Evolutionary conservation across 2,329 filamentous ascomycete genomes (phyloP).

Genomic region (Xylariales sp.): DNA sequence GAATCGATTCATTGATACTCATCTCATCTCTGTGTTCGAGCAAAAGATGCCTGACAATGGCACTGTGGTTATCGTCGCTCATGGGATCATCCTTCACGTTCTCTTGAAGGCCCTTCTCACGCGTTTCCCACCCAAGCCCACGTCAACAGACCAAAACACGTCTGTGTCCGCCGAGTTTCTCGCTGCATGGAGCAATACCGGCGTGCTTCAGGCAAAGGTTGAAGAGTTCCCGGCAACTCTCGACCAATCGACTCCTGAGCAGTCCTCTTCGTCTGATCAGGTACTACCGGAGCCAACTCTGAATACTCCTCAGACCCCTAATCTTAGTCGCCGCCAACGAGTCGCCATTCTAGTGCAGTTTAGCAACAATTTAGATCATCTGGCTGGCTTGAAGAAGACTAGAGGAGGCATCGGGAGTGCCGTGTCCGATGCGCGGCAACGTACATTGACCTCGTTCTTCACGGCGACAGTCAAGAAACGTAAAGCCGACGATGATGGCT

Average conservation of each 20-base stretch:
- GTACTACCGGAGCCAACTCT: background rate
- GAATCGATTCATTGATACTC: conserved; percentile 59
- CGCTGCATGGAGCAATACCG: conserved; percentile 49
- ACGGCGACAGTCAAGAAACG: conserved; percentile 41
- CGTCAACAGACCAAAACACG: conserved; percentile 14
- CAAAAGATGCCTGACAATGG: conserved; percentile 23
- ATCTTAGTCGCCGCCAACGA: conserved; percentile 13
- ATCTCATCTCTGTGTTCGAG: conserved; percentile 55
- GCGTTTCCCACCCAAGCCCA: conserved; percentile 38
- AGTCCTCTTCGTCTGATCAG: background rate
- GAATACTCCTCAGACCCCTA: background rate
- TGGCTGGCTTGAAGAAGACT: conserved; percentile 71
- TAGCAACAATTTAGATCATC: conserved; percentile 68
- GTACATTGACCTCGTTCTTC: conserved; percentile 74
- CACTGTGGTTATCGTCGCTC: conserved; percentile 67
- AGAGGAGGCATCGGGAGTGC: conserved; percentile 78
- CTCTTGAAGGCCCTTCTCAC: conserved; percentile 60
- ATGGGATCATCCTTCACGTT: conserved; percentile 73
- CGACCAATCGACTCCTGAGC: background rate
- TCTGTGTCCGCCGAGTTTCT: conserved; percentile 10
- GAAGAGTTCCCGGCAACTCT: background rate
- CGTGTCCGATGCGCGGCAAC: conserved; percentile 69
- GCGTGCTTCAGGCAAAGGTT: conserved; percentile 23
- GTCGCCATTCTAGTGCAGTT: conserved; percentile 40
- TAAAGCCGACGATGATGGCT: conserved; percentile 29